Evolutionary conservation across 768 basidiomycete genomes (phyloP).

Genomic region (Dictyophora rubrovolvata): DNA sequence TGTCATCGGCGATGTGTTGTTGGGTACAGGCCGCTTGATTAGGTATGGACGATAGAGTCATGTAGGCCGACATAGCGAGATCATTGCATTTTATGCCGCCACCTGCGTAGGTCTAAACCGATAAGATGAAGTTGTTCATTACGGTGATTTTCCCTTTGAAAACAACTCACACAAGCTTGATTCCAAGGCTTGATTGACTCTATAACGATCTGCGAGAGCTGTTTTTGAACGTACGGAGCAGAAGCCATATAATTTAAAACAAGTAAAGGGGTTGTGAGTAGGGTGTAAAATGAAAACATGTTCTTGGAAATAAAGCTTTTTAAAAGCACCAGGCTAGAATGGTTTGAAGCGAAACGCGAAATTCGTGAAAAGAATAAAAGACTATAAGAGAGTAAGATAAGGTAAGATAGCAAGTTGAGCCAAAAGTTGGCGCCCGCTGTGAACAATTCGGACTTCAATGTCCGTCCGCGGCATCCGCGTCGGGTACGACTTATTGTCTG

Average conservation of each 20-base stretch:
- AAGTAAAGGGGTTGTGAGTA: not conserved
- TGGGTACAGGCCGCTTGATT: constrained; percentile 44
- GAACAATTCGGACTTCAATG: too few species aligned
- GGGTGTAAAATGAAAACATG: not conserved
- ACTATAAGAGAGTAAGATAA: too few species aligned
- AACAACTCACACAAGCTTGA: constrained; percentile 26
- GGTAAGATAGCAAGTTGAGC: too few species aligned
- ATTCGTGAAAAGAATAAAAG: too few species aligned
- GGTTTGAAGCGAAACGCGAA: not conserved
- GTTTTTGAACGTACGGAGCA: constrained; percentile 32
- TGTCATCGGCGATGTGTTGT: constrained; percentile 43
- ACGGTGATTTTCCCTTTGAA: not conserved
- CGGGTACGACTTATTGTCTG: too few species aligned
- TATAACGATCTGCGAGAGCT: constrained; percentile 35
- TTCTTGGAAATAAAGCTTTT: not conserved
- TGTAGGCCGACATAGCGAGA: constrained; percentile 43
- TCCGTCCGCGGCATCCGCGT: too few species aligned
- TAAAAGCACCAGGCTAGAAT: not conserved
- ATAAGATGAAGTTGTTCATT: not conserved
- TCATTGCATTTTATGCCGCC: constrained; percentile 48
- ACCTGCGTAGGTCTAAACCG: constrained; percentile 27
- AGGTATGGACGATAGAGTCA: constrained; percentile 39
- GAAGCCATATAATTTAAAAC: constrained; percentile 9
- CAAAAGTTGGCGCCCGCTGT: too few species aligned
- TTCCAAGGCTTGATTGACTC: constrained; percentile 35